Percentiles rank a stretch among this genome's conserved stretches.
phyloP scores from a whole-genome alignment of 805 yeast genomes.

The Groenewaldozyma salmanticensis region DNA sequence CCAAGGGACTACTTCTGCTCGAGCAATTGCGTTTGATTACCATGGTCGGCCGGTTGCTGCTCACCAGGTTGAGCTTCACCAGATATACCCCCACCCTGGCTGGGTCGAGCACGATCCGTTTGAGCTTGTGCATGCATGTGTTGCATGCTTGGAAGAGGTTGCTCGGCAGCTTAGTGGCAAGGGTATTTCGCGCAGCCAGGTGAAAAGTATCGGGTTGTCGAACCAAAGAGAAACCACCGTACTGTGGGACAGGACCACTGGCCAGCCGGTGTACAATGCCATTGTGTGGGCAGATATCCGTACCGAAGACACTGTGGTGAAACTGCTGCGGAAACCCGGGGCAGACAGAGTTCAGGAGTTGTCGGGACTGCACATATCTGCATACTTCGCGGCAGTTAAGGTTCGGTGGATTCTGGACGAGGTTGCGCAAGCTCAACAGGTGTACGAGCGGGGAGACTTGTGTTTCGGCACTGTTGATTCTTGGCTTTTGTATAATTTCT shows the following conservation, averaged over 20 bases:
- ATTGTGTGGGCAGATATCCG: slow-evolving; percentile 96
- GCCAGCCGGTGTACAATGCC: slow-evolving; percentile 75
- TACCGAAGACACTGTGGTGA: slow-evolving; percentile 60
- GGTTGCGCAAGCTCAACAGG: slow-evolving; percentile 51
- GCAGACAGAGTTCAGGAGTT: slow-evolving; percentile 50
- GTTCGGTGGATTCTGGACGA: slow-evolving; percentile 84
- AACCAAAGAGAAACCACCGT: slow-evolving; percentile 95
- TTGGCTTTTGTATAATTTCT: slow-evolving; percentile 82
- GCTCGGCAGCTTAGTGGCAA: slow-evolving; percentile 23
- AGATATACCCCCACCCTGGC: slow-evolving; percentile 31
- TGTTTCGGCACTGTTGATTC: slow-evolving; percentile 94
- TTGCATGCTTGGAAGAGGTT: slow-evolving; percentile 52
- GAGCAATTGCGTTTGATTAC: slow-evolving; percentile 71
- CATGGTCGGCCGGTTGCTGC: slow-evolving; percentile 73
- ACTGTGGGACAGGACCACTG: slow-evolving; percentile 72
- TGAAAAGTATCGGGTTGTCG: slow-evolving; percentile 76
- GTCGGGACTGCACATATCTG: slow-evolving; percentile 81
- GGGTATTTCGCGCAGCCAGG: slow-evolving; percentile 30
- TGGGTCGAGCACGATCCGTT: slow-evolving; percentile 94
- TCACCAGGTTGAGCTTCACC: slow-evolving; percentile 80
- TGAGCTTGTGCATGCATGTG: slow-evolving; percentile 69
- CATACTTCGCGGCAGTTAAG: slow-evolving; percentile 87
- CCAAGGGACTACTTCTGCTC: slow-evolving; percentile 83
- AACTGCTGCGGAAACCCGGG: slow-evolving; percentile 45
- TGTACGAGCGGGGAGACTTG: slow-evolving; percentile 66